Conservation (phyloP, 2,329 filamentous ascomycete species). For the Microdochium nivale region DNA sequence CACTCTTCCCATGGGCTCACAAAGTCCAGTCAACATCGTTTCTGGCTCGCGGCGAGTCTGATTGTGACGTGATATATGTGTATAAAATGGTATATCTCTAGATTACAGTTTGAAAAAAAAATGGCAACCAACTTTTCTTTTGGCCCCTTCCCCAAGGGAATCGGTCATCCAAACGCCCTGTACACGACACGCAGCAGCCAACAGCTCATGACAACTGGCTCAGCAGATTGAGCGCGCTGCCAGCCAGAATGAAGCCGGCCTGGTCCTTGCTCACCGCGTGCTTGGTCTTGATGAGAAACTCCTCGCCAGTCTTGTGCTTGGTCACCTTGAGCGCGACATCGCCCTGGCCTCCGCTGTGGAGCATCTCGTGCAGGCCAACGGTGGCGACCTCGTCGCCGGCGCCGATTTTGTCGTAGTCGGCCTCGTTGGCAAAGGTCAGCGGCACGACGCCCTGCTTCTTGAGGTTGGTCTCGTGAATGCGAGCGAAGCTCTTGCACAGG, state of each 20-base stretch:
- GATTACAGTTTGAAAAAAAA: background rate
- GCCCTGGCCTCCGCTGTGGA: constrained; percentile 69
- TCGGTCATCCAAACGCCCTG: background rate
- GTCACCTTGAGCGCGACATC: constrained; percentile 60
- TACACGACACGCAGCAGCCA: background rate
- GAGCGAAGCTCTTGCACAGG: constrained; percentile 77
- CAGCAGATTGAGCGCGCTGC: constrained; percentile 86
- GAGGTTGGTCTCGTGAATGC: constrained; percentile 91
- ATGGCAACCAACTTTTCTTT: background rate
- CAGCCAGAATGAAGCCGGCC: constrained; percentile 83
- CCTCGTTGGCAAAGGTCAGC: constrained; percentile 79
- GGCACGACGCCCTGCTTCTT: constrained; percentile 98
- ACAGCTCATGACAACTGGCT: constrained; percentile 37
- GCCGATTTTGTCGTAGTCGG: constrained; percentile 75
- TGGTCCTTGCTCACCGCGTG: constrained; percentile 88
- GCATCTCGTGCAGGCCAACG: constrained; percentile 73
- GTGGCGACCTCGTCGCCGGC: constrained; percentile 81
- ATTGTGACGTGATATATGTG: too few relatives aligned
- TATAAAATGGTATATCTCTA: too few relatives aligned
- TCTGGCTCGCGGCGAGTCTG: too few relatives aligned
- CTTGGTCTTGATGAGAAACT: constrained; percentile 65
- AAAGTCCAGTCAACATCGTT: too few relatives aligned
- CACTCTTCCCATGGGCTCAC: too few relatives aligned
- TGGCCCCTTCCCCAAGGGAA: background rate
- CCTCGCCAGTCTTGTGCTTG: constrained; percentile 53